Conservation (phyloP, 805 yeast species). For the Grigorovia humatica region DNA sequence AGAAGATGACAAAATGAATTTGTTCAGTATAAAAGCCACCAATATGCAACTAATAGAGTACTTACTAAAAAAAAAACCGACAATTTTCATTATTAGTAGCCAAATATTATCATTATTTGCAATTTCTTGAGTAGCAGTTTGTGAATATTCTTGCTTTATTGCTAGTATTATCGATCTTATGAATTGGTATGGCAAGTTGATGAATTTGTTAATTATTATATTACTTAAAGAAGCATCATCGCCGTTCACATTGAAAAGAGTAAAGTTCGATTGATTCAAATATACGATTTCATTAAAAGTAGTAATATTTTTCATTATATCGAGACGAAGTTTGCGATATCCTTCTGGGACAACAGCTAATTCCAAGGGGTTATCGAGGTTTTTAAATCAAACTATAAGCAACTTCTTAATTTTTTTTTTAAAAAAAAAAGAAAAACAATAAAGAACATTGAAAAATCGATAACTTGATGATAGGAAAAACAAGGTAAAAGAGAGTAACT, state of each 20-base stretch:
- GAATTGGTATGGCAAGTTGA: slow-evolving; percentile 12
- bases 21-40: slow-evolving; percentile 47
- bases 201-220: slow-evolving; percentile 1
- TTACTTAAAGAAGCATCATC: slow-evolving; percentile 10
- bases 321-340: too few relatives aligned
- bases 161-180: slow-evolving; percentile 11
- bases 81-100: not conserved
- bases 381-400: too few relatives aligned
- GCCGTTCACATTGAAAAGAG: slow-evolving; percentile 16
- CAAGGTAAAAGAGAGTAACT: too few relatives aligned
- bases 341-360: too few relatives aligned
- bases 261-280: slow-evolving; percentile 15
- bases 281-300: slow-evolving; percentile 13
- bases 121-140: slow-evolving; percentile 3
- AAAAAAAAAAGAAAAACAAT: too few relatives aligned
- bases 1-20: slow-evolving; percentile 38
- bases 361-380: too few relatives aligned
- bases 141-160: slow-evolving; percentile 14
- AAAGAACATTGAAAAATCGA: too few relatives aligned
- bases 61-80: slow-evolving; percentile 39
- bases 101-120: not conserved
- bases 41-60: slow-evolving; percentile 46
- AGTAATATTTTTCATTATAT: not conserved
- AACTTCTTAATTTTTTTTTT: too few relatives aligned
- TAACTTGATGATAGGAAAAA: too few relatives aligned